Percentiles rank a stretch among this genome's conserved stretches.
Conservation (phyloP, 2,329 filamentous ascomycete species). For the Paraphoma chrysanthemicola region DNA sequence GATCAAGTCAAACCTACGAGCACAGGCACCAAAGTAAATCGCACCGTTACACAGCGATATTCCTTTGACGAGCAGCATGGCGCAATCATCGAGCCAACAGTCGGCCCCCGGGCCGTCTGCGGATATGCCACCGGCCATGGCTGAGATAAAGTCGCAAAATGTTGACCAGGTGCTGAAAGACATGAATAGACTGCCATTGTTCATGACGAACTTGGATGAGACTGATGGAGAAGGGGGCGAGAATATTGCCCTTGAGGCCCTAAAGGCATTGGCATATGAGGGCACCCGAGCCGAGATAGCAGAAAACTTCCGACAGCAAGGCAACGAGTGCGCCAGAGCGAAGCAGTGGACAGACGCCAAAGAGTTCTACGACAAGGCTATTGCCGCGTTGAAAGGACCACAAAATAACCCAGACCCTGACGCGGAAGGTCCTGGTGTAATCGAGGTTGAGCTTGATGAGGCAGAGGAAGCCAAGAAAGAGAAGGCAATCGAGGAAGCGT, state of each 20-base stretch:
- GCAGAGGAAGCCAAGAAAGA: constrained; percentile 69
- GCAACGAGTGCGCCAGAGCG: constrained; percentile 83
- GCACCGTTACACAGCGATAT: background rate
- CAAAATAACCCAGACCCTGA: constrained; percentile 52
- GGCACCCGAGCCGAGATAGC: constrained; percentile 86
- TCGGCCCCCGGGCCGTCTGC: constrained; percentile 42
- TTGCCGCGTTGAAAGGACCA: constrained; percentile 72
- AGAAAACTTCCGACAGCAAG: constrained; percentile 85
- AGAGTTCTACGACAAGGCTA: constrained; percentile 90
- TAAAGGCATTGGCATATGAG: constrained; percentile 91
- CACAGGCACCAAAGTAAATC: too few species aligned
- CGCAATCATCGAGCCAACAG: constrained; percentile 9
- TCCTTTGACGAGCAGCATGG: background rate
- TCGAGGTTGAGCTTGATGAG: constrained; percentile 60
- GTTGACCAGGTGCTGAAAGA: constrained; percentile 68
- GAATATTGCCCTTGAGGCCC: constrained; percentile 82
- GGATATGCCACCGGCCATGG: constrained; percentile 65
- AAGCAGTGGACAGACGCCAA: constrained; percentile 81
- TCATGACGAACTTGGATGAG: constrained; percentile 89
- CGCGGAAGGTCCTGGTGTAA: constrained; percentile 47
- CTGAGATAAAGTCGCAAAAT: constrained; percentile 62
- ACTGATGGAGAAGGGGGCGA: constrained; percentile 69
- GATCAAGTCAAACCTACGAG: background rate
- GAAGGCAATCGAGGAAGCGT: constrained; percentile 72
- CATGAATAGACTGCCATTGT: constrained; percentile 79